Percentiles rank a stretch among this genome's conserved stretches.
Conservation (phyloP, 2,329 filamentous ascomycete genomes). For the Colletotrichum abscissum region DNA sequence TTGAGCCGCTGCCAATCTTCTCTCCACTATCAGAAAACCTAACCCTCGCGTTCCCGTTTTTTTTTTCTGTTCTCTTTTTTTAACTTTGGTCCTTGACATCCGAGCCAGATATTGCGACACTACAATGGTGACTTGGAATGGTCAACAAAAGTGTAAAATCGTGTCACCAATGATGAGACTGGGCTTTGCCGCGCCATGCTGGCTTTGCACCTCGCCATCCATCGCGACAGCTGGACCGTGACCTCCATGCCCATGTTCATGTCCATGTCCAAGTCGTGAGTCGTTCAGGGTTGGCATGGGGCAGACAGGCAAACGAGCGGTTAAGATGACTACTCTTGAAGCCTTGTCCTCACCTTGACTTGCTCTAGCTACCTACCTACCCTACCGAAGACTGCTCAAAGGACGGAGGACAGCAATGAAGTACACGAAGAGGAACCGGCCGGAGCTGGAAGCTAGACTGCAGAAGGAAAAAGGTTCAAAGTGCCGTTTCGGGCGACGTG, state of each 20-base stretch:
- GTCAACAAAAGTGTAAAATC: background rate
- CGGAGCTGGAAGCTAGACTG: background rate
- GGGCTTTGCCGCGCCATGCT: conserved; percentile 12
- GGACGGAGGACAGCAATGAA: background rate
- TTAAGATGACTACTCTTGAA: background rate
- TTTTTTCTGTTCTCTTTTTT: background rate
- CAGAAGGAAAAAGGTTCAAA: conserved; percentile 13
- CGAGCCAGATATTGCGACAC: background rate
- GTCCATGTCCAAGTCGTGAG: background rate
- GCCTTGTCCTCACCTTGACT: too few relatives aligned
- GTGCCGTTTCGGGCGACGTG: conserved; percentile 27
- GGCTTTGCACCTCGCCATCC: conserved; percentile 22
- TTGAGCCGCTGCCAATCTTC: conserved; percentile 24
- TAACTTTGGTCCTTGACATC: background rate
- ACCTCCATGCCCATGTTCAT: background rate
- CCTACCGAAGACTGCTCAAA: too few relatives aligned
- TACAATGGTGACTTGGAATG: background rate
- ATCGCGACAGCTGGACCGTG: conserved; percentile 19
- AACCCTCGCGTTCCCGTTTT: background rate
- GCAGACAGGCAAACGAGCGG: background rate
- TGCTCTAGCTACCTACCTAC: too few relatives aligned
- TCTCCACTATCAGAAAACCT: conserved; percentile 3
- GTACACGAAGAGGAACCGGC: background rate
- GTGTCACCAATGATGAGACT: conserved; percentile 6
- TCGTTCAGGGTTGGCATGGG: conserved; percentile 6